These are phyloP conservation scores for Galerina marginata DNA, from an alignment of 768 basidiomycete species.

Conservation along the genomic window DNA sequence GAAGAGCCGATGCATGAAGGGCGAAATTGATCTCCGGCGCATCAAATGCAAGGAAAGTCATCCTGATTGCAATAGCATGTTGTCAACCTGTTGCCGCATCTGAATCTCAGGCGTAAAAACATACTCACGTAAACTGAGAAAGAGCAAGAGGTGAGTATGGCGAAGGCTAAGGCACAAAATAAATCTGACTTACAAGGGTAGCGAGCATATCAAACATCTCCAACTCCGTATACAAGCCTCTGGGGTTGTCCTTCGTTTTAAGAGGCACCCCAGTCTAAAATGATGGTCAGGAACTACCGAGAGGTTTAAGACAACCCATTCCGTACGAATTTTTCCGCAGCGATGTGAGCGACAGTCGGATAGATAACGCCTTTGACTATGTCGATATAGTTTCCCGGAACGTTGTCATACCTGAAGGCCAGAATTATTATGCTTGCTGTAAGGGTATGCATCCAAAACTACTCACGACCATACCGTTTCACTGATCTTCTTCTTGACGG, in stretches of 20 bases:
- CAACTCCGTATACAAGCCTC: constrained; percentile 49
- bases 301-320: background rate
- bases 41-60: constrained; percentile 17
- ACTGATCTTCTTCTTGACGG: constrained; percentile 33
- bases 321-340: constrained; percentile 29
- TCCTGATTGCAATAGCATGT: background rate
- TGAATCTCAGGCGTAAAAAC: background rate
- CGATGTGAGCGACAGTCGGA: constrained; percentile 44
- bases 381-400: constrained; percentile 46
- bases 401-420: constrained; percentile 30
- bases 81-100: background rate
- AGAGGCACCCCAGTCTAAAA: constrained; percentile 47
- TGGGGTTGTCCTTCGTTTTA: constrained; percentile 50
- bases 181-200: constrained; percentile 28
- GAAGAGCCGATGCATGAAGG: constrained; percentile 12
- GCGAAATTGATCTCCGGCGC: constrained; percentile 10
- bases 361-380: constrained; percentile 57
- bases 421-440: background rate
- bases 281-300: background rate
- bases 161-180: background rate
- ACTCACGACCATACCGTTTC: constrained; percentile 30
- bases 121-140: constrained; percentile 16
- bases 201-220: constrained; percentile 52
- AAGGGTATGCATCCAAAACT: background rate
- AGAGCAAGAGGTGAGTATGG: background rate